These are phyloP conservation scores for Aspergillus thermomutatus DNA, from an alignment of 2,329 filamentous ascomycete species.

Conservation along the genomic window DNA sequence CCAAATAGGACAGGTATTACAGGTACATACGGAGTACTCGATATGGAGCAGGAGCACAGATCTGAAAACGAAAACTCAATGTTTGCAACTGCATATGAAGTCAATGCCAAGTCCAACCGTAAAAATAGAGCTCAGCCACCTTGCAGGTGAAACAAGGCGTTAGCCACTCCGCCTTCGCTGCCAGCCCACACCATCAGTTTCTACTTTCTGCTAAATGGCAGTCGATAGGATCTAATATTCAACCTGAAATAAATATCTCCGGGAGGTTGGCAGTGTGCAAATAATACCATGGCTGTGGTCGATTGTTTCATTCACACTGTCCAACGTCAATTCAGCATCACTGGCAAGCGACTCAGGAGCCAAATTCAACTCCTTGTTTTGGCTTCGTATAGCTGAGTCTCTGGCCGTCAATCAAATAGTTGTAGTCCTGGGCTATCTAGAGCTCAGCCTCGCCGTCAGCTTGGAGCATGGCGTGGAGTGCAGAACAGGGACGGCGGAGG, in stretches of 20 bases:
- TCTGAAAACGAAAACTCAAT: too few relatives aligned
- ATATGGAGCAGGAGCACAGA: neutral
- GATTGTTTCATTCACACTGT: neutral
- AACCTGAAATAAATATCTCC: neutral
- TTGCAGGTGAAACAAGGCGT: neutral
- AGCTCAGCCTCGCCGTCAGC: too few relatives aligned
- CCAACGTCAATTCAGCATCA: neutral
- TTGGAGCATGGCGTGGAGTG: too few relatives aligned
- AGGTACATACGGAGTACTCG: neutral
- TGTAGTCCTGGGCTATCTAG: too few relatives aligned
- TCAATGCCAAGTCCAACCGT: neutral
- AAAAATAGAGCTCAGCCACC: neutral
- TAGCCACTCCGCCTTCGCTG: neutral
- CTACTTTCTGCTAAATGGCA: too few relatives aligned
- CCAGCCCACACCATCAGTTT: too few relatives aligned
- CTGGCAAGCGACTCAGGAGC: neutral
- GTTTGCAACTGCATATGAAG: neutral
- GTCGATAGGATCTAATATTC: too few relatives aligned
- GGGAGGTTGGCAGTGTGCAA: neutral
- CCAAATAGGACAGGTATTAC: neutral
- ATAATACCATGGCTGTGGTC: neutral
- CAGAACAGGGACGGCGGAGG: too few relatives aligned
- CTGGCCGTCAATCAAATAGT: too few relatives aligned
- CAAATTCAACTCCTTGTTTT: neutral
- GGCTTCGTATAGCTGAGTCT: neutral